phyloP scores from a whole-genome alignment of 805 yeast genomes.

The Teunomyces kruisii region DNA sequence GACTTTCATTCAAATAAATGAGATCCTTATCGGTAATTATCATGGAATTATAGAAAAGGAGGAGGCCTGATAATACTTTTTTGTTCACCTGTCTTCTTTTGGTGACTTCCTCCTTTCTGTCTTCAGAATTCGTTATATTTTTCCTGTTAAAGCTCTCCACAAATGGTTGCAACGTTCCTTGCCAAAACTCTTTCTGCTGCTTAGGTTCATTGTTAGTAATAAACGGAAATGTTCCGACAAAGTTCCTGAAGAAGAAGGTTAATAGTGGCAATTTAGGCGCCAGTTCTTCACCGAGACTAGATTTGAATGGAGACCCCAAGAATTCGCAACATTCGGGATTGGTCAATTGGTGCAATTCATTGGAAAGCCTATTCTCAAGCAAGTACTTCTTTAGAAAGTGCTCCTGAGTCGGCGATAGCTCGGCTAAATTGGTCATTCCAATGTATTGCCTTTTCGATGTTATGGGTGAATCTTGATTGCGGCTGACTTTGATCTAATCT shows the following conservation, averaged over 20 bases:
- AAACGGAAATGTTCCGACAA: constrained; percentile 74
- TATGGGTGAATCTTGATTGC: not conserved
- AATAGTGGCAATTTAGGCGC: constrained; percentile 56
- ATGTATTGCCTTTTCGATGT: not conserved
- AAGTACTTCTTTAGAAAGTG: constrained; percentile 87
- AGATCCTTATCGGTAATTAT: constrained; percentile 60
- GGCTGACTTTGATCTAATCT: not conserved
- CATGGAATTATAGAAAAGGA: constrained; percentile 74
- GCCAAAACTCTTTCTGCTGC: constrained; percentile 66
- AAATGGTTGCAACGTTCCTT: constrained; percentile 72
- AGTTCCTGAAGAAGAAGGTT: constrained; percentile 61
- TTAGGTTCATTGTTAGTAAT: constrained; percentile 49
- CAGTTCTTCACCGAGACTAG: constrained; percentile 30
- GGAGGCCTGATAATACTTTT: constrained; percentile 60
- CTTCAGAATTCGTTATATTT: constrained; percentile 69
- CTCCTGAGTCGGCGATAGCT: constrained; percentile 58
- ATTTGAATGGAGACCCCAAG: constrained; percentile 77
- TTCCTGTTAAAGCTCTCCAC: constrained; percentile 75
- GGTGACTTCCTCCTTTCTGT: constrained; percentile 67
- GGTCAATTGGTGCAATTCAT: constrained; percentile 61
- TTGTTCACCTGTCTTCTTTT: constrained; percentile 60
- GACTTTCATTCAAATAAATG: constrained; percentile 38
- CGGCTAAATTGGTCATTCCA: not conserved
- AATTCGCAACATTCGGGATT: constrained; percentile 61
- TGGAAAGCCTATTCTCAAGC: constrained; percentile 56